Base-by-base conservation (phyloP, 805 yeast species). In the Metschnikowia corniflorae region DNA sequence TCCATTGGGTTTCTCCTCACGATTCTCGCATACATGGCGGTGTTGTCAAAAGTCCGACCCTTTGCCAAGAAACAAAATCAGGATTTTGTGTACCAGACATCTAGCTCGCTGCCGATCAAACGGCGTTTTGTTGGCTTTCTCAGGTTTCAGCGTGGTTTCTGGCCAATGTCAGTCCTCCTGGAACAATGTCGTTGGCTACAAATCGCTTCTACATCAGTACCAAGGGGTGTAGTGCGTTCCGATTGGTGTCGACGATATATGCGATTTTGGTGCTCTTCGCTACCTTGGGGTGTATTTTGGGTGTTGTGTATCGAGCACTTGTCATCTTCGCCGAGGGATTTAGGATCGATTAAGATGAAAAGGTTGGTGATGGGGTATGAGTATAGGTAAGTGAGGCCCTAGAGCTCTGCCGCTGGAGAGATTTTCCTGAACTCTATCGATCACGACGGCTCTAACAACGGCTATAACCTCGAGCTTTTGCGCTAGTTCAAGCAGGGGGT, bases 401-500 rank as follows among this genome's bases (percentile, higher is more conserved):
- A 50, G 97, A 93, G 61, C 73, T 93, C 20, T 87, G 89, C 26
- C 70, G 97, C 97, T 0, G 99, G 99, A 33, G 99, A 93, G 63
- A 77, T 93, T 26, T 67, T 93, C 28, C 68, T 93, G 45, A 93
- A 93, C 60, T 91, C 97, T 56, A 93, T 93, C 43, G 98, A 93
- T 60, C 86, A 86, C 63, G 99, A 93, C 60, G 99, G 99, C 8
- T 78, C 96, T 7, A 94, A 93, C 57, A 80, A 89, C 16, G 99
- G 99, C 0, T 93, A 77, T 54, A 97, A 93, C 53, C 68, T 87
- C 39, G 97, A 93, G 57, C 70, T 93, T 34, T 78, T 93, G 29
- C 65, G 75, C 16, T 91, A 83, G 51, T 80, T 87, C 40, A 93
- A 93, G 51, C 51, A 67, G 2, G 80, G 84, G 0, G 95, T 87